phyloP scores from a whole-genome alignment of 495 filamentous ascomycete species.

The Aspergillus ellipticus region DNA sequence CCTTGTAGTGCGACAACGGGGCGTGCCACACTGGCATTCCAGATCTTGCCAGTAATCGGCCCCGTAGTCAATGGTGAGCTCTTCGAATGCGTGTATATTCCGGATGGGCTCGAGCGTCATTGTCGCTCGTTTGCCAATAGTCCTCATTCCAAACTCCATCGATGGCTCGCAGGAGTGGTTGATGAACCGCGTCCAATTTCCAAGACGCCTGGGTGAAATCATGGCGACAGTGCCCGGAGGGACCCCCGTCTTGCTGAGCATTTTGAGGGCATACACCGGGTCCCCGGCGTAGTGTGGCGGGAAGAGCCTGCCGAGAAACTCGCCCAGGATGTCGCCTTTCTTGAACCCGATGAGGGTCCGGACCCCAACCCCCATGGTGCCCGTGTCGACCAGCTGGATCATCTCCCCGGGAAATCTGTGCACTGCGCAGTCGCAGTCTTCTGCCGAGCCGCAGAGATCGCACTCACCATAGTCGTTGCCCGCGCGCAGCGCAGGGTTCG shows the following conservation, averaged over 20 bases:
- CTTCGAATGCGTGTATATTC: slow-evolving; percentile 32
- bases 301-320: slow-evolving; percentile 29
- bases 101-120: slow-evolving; percentile 18
- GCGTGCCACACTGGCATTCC: slow-evolving; percentile 6
- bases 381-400: slow-evolving; percentile 32
- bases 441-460: slow-evolving; percentile 13
- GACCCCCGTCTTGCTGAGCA: neutral
- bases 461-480: slow-evolving; percentile 8
- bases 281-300: slow-evolving; percentile 8
- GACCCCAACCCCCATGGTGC: slow-evolving; percentile 29
- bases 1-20: neutral
- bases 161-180: slow-evolving; percentile 69
- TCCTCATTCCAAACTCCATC: slow-evolving; percentile 15
- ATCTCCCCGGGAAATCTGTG: slow-evolving; percentile 16
- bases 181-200: slow-evolving; percentile 63
- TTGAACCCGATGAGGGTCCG: slow-evolving; percentile 28
- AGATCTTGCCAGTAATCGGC: slow-evolving; percentile 19
- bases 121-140: slow-evolving; percentile 22
- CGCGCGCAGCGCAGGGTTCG: slow-evolving; percentile 11
- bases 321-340: slow-evolving; percentile 23
- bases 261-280: slow-evolving; percentile 9
- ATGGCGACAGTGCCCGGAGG: no score
- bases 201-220: slow-evolving; percentile 3
- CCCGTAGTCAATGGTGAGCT: slow-evolving; percentile 34
- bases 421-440: slow-evolving; percentile 19